Conservation (phyloP, 176 grass and related monocot species). For the Triticum urartu region DNA sequence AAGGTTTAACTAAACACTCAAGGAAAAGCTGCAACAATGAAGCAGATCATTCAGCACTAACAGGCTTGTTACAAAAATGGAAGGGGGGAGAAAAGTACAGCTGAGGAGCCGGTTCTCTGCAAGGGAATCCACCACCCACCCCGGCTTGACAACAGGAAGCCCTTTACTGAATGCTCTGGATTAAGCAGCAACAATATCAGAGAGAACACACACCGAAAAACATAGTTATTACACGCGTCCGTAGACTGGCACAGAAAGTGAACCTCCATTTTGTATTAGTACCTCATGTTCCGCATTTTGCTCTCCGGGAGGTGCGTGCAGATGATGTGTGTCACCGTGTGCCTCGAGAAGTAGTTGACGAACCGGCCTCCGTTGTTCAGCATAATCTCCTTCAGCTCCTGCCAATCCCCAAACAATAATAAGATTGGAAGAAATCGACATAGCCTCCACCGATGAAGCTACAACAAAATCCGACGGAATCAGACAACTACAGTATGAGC, state of each 20-base stretch:
- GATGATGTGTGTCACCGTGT: conserved; percentile 79
- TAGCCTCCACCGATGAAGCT: not conserved
- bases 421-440: not conserved
- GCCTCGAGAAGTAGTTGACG: conserved; percentile 87
- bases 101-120: conserved; percentile 71
- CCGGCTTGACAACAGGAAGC: conserved; percentile 78
- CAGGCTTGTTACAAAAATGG: not conserved
- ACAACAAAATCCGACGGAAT: not conserved
- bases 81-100: conserved; percentile 49
- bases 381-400: conserved; percentile 94
- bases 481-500: not conserved
- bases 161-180: conserved; percentile 77
- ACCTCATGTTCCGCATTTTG: conserved; percentile 89
- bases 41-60: conserved; percentile 24
- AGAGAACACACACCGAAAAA: not conserved
- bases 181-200: conserved; percentile 12
- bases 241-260: not conserved
- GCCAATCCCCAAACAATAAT: not conserved
- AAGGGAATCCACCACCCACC: conserved; percentile 84
- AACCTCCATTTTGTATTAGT: not conserved
- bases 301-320: conserved; percentile 75
- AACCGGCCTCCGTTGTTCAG: conserved; percentile 83
- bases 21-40: not conserved
- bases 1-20: not conserved
- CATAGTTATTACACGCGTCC: not conserved